Evolutionary conservation across 2,329 filamentous ascomycete genomes (phyloP).

Genomic region (Rhexocercosporidium sp.): DNA sequence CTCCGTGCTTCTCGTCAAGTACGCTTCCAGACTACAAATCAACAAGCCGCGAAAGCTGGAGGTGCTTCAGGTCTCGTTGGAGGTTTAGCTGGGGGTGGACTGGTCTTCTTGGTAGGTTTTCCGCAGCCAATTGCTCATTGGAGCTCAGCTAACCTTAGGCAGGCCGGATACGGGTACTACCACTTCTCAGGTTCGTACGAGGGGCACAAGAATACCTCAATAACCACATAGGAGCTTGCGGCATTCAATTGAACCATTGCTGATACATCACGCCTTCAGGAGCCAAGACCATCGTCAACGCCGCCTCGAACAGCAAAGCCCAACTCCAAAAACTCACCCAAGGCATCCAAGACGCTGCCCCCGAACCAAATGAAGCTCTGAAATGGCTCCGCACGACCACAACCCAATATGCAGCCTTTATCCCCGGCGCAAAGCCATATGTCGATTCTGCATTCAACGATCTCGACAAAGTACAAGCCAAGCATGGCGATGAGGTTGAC

Average conservation of each 20-base stretch:
- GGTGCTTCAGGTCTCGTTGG: conserved; percentile 50
- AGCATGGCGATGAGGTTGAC: conserved; percentile 74
- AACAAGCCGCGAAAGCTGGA: conserved; percentile 34
- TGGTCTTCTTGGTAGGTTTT: conserved; percentile 47
- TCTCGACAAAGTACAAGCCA: conserved; percentile 68
- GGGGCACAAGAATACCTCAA: neutral
- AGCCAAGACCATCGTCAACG: conserved; percentile 48
- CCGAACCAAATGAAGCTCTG: conserved; percentile 70
- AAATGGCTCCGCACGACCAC: conserved; percentile 68
- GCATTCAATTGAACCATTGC: neutral
- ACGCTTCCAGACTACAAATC: conserved; percentile 33
- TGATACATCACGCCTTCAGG: neutral
- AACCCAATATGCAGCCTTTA: conserved; percentile 71
- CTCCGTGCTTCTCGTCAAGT: conserved; percentile 39
- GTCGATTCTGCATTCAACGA: conserved; percentile 74
- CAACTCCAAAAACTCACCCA: conserved; percentile 65
- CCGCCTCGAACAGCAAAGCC: conserved; percentile 59
- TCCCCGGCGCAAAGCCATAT: conserved; percentile 72
- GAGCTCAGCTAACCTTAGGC: conserved; percentile 2
- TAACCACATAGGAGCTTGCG: neutral
- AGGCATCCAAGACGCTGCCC: conserved; percentile 65
- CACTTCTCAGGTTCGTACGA: conserved; percentile 49
- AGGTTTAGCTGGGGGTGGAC: conserved; percentile 54
- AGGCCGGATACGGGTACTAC: conserved; percentile 57
- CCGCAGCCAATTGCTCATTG: neutral